phyloP scores from a whole-genome alignment of 176 grass and related monocot genomes.

The Sorghum bicolor region DNA sequence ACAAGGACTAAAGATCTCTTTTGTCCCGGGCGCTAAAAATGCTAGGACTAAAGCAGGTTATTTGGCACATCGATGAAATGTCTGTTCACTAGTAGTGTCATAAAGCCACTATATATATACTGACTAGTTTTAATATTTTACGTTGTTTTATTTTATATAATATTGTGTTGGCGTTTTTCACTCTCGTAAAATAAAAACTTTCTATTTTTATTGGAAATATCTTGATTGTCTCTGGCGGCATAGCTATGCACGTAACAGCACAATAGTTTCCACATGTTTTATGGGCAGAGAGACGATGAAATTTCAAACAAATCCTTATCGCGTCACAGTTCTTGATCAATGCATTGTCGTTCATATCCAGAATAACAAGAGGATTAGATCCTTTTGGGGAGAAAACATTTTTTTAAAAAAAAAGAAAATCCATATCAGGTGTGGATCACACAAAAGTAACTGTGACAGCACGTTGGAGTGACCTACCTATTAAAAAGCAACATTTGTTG shows the following conservation, averaged over 20 bases:
- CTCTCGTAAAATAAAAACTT: not conserved
- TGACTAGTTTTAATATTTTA: too few relatives aligned
- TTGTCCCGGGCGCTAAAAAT: too few relatives aligned
- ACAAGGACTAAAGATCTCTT: too few relatives aligned
- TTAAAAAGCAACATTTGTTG: slow-evolving; percentile 16
- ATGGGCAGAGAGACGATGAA: not conserved
- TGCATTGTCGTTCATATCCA: not conserved
- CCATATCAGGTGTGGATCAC: not conserved
- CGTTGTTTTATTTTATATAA: too few relatives aligned
- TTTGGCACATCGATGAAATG: too few relatives aligned
- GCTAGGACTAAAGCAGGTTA: too few relatives aligned
- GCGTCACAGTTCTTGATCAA: slow-evolving; percentile 11
- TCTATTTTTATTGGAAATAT: not conserved
- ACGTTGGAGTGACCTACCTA: not conserved
- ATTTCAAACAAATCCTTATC: not conserved
- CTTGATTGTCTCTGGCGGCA: not conserved
- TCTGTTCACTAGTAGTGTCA: too few relatives aligned
- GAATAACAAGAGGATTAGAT: not conserved
- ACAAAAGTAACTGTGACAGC: not conserved
- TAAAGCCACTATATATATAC: too few relatives aligned
- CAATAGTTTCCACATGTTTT: not conserved
- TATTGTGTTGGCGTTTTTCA: not conserved
- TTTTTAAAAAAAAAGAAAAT: not conserved
- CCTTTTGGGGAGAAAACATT: not conserved
- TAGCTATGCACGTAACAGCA: not conserved